phyloP scores from a whole-genome alignment of 148 eudicot species.

The Vaccinium vitisidaea region DNA sequence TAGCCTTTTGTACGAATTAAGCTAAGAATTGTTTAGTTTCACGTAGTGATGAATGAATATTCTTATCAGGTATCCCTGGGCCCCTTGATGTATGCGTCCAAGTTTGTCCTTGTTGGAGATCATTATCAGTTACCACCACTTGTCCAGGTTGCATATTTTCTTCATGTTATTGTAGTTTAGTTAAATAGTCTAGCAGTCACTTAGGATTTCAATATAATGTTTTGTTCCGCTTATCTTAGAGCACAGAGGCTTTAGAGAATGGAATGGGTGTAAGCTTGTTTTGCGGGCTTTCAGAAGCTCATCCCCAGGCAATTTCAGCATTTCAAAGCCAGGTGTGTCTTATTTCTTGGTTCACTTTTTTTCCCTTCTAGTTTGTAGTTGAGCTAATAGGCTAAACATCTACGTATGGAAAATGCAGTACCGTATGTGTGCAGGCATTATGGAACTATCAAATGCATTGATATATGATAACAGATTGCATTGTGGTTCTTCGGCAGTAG shows the following conservation, averaged over 20 bases:
- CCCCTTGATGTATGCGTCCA: slow-evolving; percentile 85
- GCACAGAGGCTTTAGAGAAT: slow-evolving; percentile 89
- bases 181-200: neutral
- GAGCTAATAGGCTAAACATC: slow-evolving; percentile 22
- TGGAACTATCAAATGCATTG: slow-evolving; percentile 91
- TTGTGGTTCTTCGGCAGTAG: slow-evolving; percentile 85
- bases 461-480: slow-evolving; percentile 85
- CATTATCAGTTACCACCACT: slow-evolving; percentile 98
- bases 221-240: slow-evolving; percentile 36
- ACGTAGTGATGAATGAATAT: slow-evolving; percentile 1
- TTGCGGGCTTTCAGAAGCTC: slow-evolving; percentile 96
- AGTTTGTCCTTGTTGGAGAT: slow-evolving; percentile 98
- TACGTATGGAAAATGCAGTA: slow-evolving; percentile 54
- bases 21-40: slow-evolving; percentile 6
- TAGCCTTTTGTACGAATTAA: slow-evolving; percentile 1
- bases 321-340: slow-evolving; percentile 77
- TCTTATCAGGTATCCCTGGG: slow-evolving; percentile 80
- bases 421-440: slow-evolving; percentile 91
- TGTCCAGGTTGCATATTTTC: slow-evolving; percentile 59
- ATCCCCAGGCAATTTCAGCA: slow-evolving; percentile 95
- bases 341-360: neutral
- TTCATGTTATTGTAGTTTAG: slow-evolving; percentile 3
- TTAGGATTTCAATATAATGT: neutral
- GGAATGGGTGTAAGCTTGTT: slow-evolving; percentile 95
- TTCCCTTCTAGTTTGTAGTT: neutral